These are phyloP conservation scores for Clarireedia sp. DNA, from an alignment of 2,329 filamentous ascomycete genomes.

Conservation along the genomic window DNA sequence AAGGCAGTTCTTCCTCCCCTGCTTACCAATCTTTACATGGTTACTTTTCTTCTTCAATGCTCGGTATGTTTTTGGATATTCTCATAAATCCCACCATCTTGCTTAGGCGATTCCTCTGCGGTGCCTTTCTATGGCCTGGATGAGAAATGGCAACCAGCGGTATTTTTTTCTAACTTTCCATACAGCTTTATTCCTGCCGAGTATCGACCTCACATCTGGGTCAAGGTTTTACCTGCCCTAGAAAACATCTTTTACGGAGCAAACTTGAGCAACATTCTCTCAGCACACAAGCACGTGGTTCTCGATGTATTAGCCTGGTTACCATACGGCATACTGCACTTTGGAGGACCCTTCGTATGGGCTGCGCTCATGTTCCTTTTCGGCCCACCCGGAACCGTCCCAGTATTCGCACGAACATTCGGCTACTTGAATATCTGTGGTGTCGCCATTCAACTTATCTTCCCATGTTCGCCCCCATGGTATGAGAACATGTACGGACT, in stretches of 20 bases:
- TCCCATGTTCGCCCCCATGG: constrained; percentile 94
- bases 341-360: constrained; percentile 74
- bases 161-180: constrained; percentile 2
- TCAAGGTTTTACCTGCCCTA: constrained; percentile 84
- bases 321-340: constrained; percentile 87
- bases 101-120: not conserved
- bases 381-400: constrained; percentile 74
- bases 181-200: constrained; percentile 78
- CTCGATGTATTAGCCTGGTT: constrained; percentile 89
- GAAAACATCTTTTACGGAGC: constrained; percentile 96
- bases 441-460: constrained; percentile 79
- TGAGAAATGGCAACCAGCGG: constrained; percentile 3
- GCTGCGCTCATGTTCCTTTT: constrained; percentile 79
- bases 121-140: not conserved
- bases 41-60: constrained; percentile 72
- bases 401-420: constrained; percentile 78
- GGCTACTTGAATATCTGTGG: constrained; percentile 88
- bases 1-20: constrained; percentile 84
- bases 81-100: not conserved
- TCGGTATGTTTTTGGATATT: constrained; percentile 51
- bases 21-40: constrained; percentile 77
- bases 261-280: constrained; percentile 92
- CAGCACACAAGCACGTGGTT: constrained; percentile 74
- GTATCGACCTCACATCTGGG: constrained; percentile 89
- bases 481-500: constrained; percentile 91